Evolutionary conservation across 2,329 filamentous ascomycete species (phyloP), one percentile per base, ranked within the genome.

Genomic region (Ophiocordyceps camponoti-leonardi): DNA sequence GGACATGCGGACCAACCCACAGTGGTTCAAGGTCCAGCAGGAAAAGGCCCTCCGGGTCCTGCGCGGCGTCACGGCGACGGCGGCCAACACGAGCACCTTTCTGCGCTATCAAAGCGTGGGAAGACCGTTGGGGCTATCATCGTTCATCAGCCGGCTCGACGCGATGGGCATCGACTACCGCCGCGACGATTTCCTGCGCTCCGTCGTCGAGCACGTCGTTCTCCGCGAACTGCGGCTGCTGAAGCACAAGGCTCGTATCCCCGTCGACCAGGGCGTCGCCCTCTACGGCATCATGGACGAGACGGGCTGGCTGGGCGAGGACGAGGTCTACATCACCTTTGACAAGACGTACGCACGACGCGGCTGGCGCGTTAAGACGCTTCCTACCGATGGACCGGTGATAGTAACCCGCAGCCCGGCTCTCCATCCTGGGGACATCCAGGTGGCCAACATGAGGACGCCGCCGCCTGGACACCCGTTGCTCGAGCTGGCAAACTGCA

Each of bases 261-360:
- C 75, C 0, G 73, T 94, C 0, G 60, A 72, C 0, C 59, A 79
- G 16, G 86, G 83, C 0, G 72, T 80, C n/a, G 87, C 84, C 0
- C 67, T 93, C 0, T 87, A 86, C 52, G 86, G 86, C 0, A 70
- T 93, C 44, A 83, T 92, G 75, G 86, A 94, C 49, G 86, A 93
- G 59, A 86, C 83, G 0, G 76, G 74, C 0, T 73, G 71, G 33
- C 66, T 94, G 0, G 51, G 71, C 11, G 78, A 85, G 54, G 73
- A 73, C 1, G 67, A 93, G 50, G 72, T 90, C 0, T 88, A 79
- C 52, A 72, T 83, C 45, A 72, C 74, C 0, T 76, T 72, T 35
- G 67, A 77, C 42, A 65, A 58, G 37, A 53, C 52, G 11, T 43
- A 54, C n/a, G 23, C 47, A 23, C 52, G 46, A 11, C 47, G 48